These are phyloP conservation scores for Lagerstroemia speciosa DNA, from an alignment of 345 rosid genomes.

Conservation along the genomic window DNA sequence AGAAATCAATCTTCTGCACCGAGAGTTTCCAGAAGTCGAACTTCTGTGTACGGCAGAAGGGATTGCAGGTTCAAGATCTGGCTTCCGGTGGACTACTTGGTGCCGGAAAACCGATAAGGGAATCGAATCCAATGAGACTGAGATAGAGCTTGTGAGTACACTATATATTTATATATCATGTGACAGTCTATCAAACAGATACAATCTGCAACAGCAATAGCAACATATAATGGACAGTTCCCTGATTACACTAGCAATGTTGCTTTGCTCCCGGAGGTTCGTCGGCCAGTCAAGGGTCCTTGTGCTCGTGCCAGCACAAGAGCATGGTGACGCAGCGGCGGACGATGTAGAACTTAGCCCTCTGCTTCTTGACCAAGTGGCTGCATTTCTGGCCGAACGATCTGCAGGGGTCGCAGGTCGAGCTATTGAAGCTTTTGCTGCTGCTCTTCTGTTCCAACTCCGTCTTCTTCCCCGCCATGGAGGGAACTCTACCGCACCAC, in stretches of 20 bases:
- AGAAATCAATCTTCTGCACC: not conserved
- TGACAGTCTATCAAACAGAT: not conserved
- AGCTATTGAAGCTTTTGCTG: not conserved
- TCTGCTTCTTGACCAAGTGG: conserved; percentile 20
- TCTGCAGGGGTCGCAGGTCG: conserved; percentile 6
- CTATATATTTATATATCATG: not conserved
- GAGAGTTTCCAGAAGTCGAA: not conserved
- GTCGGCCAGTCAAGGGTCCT: not conserved
- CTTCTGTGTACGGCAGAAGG: not conserved
- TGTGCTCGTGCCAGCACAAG: conserved; percentile 20
- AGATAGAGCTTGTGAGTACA: not conserved
- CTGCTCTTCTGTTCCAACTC: not conserved
- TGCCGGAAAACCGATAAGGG: not conserved
- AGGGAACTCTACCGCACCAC: not conserved
- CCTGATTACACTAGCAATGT: not conserved
- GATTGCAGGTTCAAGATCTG: not conserved
- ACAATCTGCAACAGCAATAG: not conserved
- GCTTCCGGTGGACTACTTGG: not conserved
- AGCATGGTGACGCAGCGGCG: conserved; percentile 24
- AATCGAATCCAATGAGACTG: not conserved
- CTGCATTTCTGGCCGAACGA: conserved; percentile 17
- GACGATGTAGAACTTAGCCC: conserved; percentile 20
- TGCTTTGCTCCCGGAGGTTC: not conserved
- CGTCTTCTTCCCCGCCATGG: not conserved
- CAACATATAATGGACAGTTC: not conserved